Base-by-base conservation (phyloP, 176 grass and related monocot genomes). In the Stipa capillata region DNA sequence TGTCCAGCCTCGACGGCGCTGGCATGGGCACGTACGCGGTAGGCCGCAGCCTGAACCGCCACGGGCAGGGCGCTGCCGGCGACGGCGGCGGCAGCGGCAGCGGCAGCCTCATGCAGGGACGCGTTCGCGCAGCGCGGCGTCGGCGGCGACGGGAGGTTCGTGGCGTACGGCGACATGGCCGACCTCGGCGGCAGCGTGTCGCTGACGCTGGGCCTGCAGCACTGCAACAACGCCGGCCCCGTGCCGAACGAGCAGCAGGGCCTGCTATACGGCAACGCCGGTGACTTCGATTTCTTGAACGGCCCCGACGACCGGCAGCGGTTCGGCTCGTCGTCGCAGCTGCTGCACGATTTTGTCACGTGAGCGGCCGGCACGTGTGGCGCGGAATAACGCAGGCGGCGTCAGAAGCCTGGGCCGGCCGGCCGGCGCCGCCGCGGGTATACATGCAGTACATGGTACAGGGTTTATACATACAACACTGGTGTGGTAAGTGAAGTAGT, bases 331-430 rank as follows among this genome's bases (percentile, higher is more conserved):
- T 85, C 94, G 65, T 68, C 65, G 56, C 89, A 97, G 82, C 78
- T 94, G 41, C 86, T 90, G 79, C 91, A 94, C 89, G 94, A 97
- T 89, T 97, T 92, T 88, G 95, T 98, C 13, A 69, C 87, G 12
- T 97, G 88, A 85, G 27, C 71, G 49, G 27, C 21, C 40, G 28
- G 7, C 48, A 16, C 8, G 25, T 8, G 36, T 8, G 34, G 18
- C 5, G 47, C 44, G 23, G 80, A 85, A 87, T 86, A 85, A 78
- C 84, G 83, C 50, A 40, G 68, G 33, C 25, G 81, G 85, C 67
- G 34, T 78, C 72, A 78, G 82, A 88, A 91, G 84, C 85, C 57
- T 74, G 77, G 74, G 60, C 35, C 34, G 57, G 86, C 61, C 57
- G 82, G 74, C 60, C 87, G 81, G 60, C 71, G 57, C 57, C 87